These are phyloP conservation scores for Starmerella bombicola DNA, from an alignment of 805 yeast genomes.

Conservation along the genomic window DNA sequence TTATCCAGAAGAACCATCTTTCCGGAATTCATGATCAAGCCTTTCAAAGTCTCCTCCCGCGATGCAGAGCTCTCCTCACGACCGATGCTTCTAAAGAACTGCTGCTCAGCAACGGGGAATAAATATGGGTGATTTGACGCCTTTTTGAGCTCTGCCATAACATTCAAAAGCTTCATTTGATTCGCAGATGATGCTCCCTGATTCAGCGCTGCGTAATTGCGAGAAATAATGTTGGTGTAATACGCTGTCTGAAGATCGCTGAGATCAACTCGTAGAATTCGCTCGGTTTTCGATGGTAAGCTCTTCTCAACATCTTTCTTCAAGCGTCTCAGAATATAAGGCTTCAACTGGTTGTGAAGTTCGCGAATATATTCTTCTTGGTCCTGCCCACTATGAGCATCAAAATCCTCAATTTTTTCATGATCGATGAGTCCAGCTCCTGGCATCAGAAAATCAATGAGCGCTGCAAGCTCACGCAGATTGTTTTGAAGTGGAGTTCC, in stretches of 20 bases:
- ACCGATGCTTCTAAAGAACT: constrained; percentile 41
- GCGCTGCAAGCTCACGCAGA: constrained; percentile 86
- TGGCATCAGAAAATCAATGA: constrained; percentile 92
- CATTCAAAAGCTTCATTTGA: constrained; percentile 76
- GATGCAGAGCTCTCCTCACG: constrained; percentile 45
- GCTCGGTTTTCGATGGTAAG: constrained; percentile 87
- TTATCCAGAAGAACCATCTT: constrained; percentile 95
- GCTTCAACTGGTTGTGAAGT: constrained; percentile 73
- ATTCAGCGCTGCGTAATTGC: constrained; percentile 81
- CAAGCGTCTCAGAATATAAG: constrained; percentile 82
- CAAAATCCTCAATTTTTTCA: constrained; percentile 74
- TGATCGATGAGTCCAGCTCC: constrained; percentile 82
- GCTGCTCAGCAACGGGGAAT: constrained; percentile 84
- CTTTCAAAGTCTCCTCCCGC: constrained; percentile 72
- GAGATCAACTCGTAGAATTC: constrained; percentile 86
- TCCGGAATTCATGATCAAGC: constrained; percentile 94
- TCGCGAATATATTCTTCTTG: constrained; percentile 84
- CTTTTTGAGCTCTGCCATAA: constrained; percentile 91
- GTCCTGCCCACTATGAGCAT: constrained; percentile 37
- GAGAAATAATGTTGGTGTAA: constrained; percentile 84
- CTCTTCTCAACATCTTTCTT: constrained; percentile 97
- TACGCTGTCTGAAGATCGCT: constrained; percentile 92
- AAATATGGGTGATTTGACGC: constrained; percentile 95
- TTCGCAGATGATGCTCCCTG: constrained; percentile 63
- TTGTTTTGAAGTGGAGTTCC: constrained; percentile 98